Evolutionary conservation across 768 basidiomycete species (phyloP).

Genomic region (Zangia roseola): DNA sequence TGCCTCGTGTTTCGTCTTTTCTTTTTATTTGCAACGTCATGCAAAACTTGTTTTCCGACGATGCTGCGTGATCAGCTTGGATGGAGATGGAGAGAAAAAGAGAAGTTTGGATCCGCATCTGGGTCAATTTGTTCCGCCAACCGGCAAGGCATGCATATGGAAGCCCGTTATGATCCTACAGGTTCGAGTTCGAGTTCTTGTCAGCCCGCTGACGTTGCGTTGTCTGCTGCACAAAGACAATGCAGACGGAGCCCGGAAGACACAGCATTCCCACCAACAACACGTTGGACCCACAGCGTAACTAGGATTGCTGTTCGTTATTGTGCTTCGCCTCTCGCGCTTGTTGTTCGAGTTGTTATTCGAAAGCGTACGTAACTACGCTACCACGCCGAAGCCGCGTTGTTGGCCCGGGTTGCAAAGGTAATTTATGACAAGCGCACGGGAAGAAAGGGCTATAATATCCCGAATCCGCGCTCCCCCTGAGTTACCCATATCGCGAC

Average conservation of each 20-base stretch:
- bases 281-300: constrained; percentile 17
- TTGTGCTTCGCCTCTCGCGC: constrained; percentile 9
- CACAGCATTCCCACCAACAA: background rate
- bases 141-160: constrained; percentile 12
- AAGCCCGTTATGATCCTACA: constrained; percentile 25
- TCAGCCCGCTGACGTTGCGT: background rate
- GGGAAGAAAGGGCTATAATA: constrained; percentile 1
- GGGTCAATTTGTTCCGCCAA: constrained; percentile 18
- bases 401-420: constrained; percentile 9
- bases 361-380: constrained; percentile 25
- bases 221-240: constrained; percentile 9
- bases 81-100: background rate
- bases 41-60: background rate
- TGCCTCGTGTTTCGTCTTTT: background rate
- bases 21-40: background rate
- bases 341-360: constrained; percentile 9
- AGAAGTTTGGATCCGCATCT: constrained; percentile 8
- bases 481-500: constrained; percentile 11
- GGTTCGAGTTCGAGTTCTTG: constrained; percentile 11
- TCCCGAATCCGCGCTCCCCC: constrained; percentile 18
- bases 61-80: too few species aligned
- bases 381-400: constrained; percentile 26
- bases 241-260: constrained; percentile 2
- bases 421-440: background rate
- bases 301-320: constrained; percentile 4